Conservation (phyloP, 805 yeast species). For the Candida nitratophila region DNA sequence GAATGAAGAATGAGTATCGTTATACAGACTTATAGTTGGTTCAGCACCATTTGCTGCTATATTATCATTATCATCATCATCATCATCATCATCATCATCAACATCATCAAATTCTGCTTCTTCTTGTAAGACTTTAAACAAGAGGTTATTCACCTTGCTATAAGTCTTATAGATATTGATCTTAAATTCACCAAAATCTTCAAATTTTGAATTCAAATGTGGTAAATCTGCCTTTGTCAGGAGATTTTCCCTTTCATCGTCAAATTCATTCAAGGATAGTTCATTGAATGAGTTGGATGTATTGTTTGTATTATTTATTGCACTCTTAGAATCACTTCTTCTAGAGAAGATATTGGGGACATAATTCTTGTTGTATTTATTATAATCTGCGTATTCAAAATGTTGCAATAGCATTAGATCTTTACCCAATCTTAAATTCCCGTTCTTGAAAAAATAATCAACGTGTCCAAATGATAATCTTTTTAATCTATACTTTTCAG, state of each 20-base stretch:
- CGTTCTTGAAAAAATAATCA: constrained; percentile 10
- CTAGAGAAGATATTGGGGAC: not conserved
- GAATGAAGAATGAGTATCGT: not conserved
- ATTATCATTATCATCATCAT: no score
- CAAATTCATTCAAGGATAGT: not conserved
- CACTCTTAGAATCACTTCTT: not conserved
- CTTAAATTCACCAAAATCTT: constrained; percentile 13
- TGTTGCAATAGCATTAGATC: constrained; percentile 1
- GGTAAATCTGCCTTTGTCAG: not conserved
- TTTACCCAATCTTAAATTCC: not conserved
- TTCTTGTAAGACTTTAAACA: not conserved
- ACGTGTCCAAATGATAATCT: constrained; percentile 20
- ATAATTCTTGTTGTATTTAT: not conserved
- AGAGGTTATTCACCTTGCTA: constrained; percentile 6
- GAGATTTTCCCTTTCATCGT: constrained; percentile 1
- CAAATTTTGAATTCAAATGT: not conserved
- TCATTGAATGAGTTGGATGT: no score
- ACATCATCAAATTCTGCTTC: no score
- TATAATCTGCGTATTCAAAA: constrained; percentile 1
- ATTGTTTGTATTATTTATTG: not conserved
- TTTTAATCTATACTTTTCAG: constrained; percentile 10
- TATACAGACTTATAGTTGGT: not conserved
- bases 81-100: no score
- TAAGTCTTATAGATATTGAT: constrained; percentile 12
- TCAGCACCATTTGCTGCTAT: not conserved